These are phyloP conservation scores for Paracoccidioides lutzii DNA, from an alignment of 2,329 filamentous ascomycete species.

Conservation along the genomic window DNA sequence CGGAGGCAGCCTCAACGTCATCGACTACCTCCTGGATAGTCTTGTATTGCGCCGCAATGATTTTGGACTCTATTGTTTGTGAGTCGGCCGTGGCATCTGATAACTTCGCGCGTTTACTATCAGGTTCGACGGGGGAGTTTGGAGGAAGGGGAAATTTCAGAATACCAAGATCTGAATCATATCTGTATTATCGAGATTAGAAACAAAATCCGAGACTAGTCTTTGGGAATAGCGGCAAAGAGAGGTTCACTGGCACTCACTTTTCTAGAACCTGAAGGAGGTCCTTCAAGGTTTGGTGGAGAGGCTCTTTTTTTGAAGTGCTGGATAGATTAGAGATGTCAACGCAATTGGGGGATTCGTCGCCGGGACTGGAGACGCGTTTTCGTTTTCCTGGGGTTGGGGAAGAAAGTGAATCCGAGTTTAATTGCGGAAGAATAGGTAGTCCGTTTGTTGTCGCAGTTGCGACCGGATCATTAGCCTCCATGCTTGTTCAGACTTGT, in stretches of 20 bases:
- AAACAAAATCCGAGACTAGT: background rate
- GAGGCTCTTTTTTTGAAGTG: conserved; percentile 12
- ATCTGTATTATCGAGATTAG: conserved; percentile 20
- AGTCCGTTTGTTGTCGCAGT: conserved; percentile 26
- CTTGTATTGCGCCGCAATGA: conserved; percentile 26
- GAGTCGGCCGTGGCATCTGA: conserved; percentile 14
- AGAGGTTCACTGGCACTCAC: conserved; percentile 12
- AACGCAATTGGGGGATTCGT: conserved; percentile 18
- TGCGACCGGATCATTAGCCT: conserved; percentile 19
- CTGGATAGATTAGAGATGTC: conserved; percentile 10
- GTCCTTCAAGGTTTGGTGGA: conserved; percentile 25
- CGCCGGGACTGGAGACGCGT: conserved; percentile 24
- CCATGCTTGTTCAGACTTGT: conserved; percentile 8
- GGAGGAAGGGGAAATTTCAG: conserved; percentile 28
- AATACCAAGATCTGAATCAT: conserved; percentile 33
- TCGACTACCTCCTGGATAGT: conserved; percentile 30
- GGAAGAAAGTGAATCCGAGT: conserved; percentile 17
- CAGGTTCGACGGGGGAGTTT: conserved; percentile 25
- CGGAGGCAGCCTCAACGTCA: conserved; percentile 30
- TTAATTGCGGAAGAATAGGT: conserved; percentile 15
- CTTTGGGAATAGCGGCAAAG: background rate
- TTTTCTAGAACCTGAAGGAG: conserved; percentile 23
- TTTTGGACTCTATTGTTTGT: conserved; percentile 27
- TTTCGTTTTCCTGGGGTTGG: conserved; percentile 32
- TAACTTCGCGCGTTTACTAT: conserved; percentile 32